Base-by-base conservation (phyloP, 2,329 filamentous ascomycete species). In the Aspergillus caelatus region DNA sequence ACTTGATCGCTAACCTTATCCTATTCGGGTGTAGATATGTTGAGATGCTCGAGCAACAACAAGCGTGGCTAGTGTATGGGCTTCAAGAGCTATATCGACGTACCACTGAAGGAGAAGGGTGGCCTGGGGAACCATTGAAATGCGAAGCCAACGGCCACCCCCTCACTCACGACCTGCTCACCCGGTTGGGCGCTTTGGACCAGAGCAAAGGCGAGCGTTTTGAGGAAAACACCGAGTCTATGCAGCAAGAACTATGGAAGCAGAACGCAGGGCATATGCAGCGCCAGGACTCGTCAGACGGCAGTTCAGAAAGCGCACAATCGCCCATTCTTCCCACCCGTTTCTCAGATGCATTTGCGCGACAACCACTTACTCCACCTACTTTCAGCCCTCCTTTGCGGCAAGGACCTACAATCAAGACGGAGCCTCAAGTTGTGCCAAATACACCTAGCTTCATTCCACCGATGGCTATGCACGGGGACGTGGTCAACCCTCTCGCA, bases 1-100 rank as follows among this genome's bases (percentile, higher is more conserved):
- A 30, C 19, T 28, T 39, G 21, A 58, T 60, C 39, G 36, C 59
- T 65, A 41, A 61, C 43, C 14, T 26, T n/a, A 28, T 41, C 11
- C 41, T 32, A 23, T 23, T 57, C 32, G 26, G 4, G 19, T 54
- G 7, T 52, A 88, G 86, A 67, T 88, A 88, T 65, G 86, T 89
- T 34, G 87, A 89, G 74, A 88, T 89, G 86, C 82, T 89, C 57
- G 87, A 89, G 71, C 86, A 88, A 71, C 87, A 89, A 79, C 87
- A 89, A 74, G 75, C 79, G 23, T 87, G 88, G 77, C 80, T 89
- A 6, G 86, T 89, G 34, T 78, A 84, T 60, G 87, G 85, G 50
- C 80, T 89, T 7, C 85, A 87, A 72, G 85, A 88, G 73, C 78
- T 89, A 53, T 89, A 89, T 74, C 82, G 80, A 66, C 81, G 84